A percentile compares a stretch with the other conserved stretches of the same genome.
Conservation (phyloP, 139 green algal genomes). For the Pleodorina starrii region DNA sequence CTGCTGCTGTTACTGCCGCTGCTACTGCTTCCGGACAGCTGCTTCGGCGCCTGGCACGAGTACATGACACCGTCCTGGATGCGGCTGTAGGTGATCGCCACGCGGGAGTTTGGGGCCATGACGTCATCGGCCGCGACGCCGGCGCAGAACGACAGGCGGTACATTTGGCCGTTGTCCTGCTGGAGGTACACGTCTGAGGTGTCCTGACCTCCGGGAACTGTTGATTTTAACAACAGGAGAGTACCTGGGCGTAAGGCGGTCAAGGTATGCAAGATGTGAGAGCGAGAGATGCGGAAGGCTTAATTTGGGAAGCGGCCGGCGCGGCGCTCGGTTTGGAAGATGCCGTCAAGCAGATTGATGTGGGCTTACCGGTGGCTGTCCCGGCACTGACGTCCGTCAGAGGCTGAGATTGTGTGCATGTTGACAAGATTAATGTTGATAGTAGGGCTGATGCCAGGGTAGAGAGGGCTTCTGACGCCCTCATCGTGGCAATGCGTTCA, state of each 20-base stretch:
- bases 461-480: too few species aligned
- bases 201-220: neutral
- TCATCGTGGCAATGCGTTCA: too few species aligned
- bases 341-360: too few species aligned
- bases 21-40: neutral
- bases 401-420: too few species aligned
- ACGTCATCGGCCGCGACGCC: neutral
- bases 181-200: neutral
- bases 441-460: too few species aligned
- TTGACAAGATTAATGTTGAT: too few species aligned
- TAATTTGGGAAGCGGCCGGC: too few species aligned
- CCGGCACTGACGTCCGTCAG: too few species aligned
- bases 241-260: neutral
- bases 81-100: neutral
- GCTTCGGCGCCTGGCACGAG: neutral
- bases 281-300: too few species aligned
- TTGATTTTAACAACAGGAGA: neutral
- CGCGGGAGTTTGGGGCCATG: neutral
- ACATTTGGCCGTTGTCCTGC: neutral
- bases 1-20: neutral
- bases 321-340: too few species aligned
- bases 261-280: too few species aligned
- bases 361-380: too few species aligned
- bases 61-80: neutral
- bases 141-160: neutral